phyloP scores from a whole-genome alignment of 1,139 yeast species.

The Barnettozyma hawaiiensis region DNA sequence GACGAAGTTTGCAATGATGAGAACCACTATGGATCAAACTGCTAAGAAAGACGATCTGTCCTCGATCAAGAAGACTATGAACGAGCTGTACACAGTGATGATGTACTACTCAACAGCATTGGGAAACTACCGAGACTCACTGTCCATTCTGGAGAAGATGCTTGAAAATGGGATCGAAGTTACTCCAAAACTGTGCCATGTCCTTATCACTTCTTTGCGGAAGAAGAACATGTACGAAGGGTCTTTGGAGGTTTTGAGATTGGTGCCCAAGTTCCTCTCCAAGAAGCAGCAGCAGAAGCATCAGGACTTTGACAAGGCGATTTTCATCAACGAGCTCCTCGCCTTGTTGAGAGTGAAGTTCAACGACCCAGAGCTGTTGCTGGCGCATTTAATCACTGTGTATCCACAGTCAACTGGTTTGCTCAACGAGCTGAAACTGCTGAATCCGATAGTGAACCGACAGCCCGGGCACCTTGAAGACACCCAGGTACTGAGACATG shows the following conservation, averaged over 20 bases:
- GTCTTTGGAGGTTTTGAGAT: slow-evolving; percentile 13
- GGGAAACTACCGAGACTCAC: slow-evolving; percentile 14
- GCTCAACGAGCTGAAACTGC: slow-evolving; percentile 17
- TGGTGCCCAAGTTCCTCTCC: slow-evolving; percentile 14
- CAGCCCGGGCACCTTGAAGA: slow-evolving; percentile 3
- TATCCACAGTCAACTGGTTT: slow-evolving; percentile 12
- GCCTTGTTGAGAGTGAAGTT: slow-evolving; percentile 17
- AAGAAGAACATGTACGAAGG: slow-evolving; percentile 18
- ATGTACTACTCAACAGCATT: slow-evolving; percentile 15
- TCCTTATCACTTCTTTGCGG: slow-evolving; percentile 16
- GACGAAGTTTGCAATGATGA: slow-evolving; percentile 8
- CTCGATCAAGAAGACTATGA: neutral
- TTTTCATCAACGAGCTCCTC: slow-evolving; percentile 16
- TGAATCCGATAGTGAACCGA: slow-evolving; percentile 12
- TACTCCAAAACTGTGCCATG: slow-evolving; percentile 14
- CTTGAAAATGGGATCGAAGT: slow-evolving; percentile 10
- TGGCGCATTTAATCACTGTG: slow-evolving; percentile 20
- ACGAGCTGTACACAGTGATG: slow-evolving; percentile 17
- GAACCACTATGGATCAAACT: neutral
- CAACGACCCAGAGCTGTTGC: slow-evolving; percentile 15
- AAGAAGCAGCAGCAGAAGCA: neutral
- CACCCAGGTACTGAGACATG: slow-evolving; percentile 6
- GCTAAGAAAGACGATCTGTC: neutral
- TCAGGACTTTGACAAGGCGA: slow-evolving; percentile 2
- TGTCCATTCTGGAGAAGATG: slow-evolving; percentile 15